Evolutionary conservation across 331 rosid species (phyloP).

Genomic region (Rosa hybrid): DNA sequence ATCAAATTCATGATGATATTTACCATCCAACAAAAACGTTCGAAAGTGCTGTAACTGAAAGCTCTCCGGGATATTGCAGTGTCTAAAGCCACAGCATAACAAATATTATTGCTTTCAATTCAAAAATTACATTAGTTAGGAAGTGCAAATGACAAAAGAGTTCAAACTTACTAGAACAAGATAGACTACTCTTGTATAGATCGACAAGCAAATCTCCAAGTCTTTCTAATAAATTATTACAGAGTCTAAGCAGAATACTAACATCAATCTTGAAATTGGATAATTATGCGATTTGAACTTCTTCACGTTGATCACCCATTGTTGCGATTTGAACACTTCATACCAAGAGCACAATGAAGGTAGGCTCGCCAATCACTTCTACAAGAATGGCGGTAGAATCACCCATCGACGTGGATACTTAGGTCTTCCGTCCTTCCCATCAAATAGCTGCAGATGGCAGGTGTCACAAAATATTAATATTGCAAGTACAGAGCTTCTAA

Average conservation of each 20-base stretch:
- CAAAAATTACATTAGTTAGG: not conserved
- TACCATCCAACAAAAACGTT: not conserved
- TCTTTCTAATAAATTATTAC: conserved; percentile 21
- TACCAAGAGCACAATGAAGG: conserved; percentile 24
- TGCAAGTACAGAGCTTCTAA: not conserved
- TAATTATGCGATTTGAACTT: conserved; percentile 9
- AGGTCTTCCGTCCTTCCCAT: conserved; percentile 89
- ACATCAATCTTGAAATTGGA: not conserved
- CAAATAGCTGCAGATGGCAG: conserved; percentile 67
- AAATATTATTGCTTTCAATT: not conserved
- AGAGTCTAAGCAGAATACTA: conserved; percentile 5
- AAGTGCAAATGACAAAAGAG: not conserved
- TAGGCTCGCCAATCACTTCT: conserved; percentile 37
- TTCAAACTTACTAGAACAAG: conserved; percentile 2
- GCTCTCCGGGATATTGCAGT: not conserved
- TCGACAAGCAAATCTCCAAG: not conserved
- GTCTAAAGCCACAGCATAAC: not conserved
- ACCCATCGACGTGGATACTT: conserved; percentile 96
- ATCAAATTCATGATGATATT: conserved; percentile 3
- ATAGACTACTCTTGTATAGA: conserved; percentile 3
- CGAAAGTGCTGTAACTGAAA: not conserved
- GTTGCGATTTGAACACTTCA: not conserved
- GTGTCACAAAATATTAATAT: conserved; percentile 11
- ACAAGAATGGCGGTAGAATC: conserved; percentile 88
- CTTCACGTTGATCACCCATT: conserved; percentile 9